Base-by-base conservation (phyloP, 371 early-diverging fungal species). In the Chytridium lagenaria region DNA sequence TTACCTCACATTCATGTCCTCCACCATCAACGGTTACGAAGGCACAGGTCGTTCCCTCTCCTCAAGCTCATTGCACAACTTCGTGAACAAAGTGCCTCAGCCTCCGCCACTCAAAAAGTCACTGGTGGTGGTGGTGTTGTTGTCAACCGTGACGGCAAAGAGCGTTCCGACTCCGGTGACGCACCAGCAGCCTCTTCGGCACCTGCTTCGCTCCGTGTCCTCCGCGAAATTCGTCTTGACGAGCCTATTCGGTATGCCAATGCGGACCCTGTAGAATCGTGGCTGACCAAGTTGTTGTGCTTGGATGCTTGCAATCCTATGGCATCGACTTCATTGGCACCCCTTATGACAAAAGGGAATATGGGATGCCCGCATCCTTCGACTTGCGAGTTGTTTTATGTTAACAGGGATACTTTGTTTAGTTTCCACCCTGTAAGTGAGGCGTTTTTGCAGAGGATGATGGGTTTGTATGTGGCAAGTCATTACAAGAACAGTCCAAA, bases 401-500 rank as follows among this genome's bases (percentile, higher is more conserved):
- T 99, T 49, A 96, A 97, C 87, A 93, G 98, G 72, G 96, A 97
- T 78, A 93, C 96, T 1, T 88, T 99, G 59, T 85, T 85, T 71
- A 82, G 94, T 31, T 97, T 94, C 83, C 97, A 98, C 81, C 92
- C 96, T 34, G 97, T 94, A 16, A 92, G 95, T 34, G 99, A 99
- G 81, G 91, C 92, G 1, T 96, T 99, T 81, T 85, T 99, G 86
- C 96, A 96, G 78, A 91, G 94, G 70, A 95, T 99, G 92, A 94
- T 98, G 93, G 90, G 93, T 19, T 82, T 99, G 51, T 99, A 99
- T 77, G 97, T 97, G 34, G 92, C 98, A 31, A 94, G 96, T 73
- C 99, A 99, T 80, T 99, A 99, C 90, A 99, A 98, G 87, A 99
- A 99, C 86, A 92, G 94, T 44, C 99, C 99, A 65, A 97, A 99